Evolutionary conservation across 225 moss, liverwort and hornwort species (phyloP).

Genomic region (Polytrichum commune): DNA sequence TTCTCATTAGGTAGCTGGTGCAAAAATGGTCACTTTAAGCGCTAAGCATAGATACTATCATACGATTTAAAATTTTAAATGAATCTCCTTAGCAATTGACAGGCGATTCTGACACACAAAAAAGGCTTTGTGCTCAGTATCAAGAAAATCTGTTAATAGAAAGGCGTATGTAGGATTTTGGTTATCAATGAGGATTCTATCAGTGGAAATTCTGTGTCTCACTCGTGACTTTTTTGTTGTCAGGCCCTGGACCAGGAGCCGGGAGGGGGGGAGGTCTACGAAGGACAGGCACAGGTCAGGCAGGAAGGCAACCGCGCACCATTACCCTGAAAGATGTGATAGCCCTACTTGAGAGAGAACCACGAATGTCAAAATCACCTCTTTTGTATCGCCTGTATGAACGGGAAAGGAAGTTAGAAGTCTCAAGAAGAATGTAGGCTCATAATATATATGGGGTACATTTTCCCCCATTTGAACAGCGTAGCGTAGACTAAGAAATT

Average conservation of each 20-base stretch:
- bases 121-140: too few relatives aligned
- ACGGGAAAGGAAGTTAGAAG: conserved; percentile 61
- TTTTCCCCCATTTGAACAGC: conserved; percentile 19
- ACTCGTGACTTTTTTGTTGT: neutral
- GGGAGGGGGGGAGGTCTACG: conserved; percentile 44
- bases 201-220: too few relatives aligned
- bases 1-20: too few relatives aligned
- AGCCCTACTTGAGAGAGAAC: conserved; percentile 82
- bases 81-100: too few relatives aligned
- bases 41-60: too few relatives aligned
- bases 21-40: too few relatives aligned
- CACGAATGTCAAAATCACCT: conserved; percentile 79
- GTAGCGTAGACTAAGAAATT: too few relatives aligned
- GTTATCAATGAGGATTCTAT: too few relatives aligned
- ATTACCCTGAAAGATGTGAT: conserved; percentile 75
- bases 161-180: too few relatives aligned
- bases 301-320: conserved; percentile 63
- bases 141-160: too few relatives aligned
- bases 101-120: too few relatives aligned
- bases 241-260: conserved; percentile 74
- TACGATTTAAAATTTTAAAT: too few relatives aligned
- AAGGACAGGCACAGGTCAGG: conserved; percentile 44
- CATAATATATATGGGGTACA: conserved; percentile 6
- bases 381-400: conserved; percentile 86
- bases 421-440: conserved; percentile 37